phyloP scores from a whole-genome alignment of 352 stramenopile genomes.

The Phytopythium cucurbitacearum region DNA sequence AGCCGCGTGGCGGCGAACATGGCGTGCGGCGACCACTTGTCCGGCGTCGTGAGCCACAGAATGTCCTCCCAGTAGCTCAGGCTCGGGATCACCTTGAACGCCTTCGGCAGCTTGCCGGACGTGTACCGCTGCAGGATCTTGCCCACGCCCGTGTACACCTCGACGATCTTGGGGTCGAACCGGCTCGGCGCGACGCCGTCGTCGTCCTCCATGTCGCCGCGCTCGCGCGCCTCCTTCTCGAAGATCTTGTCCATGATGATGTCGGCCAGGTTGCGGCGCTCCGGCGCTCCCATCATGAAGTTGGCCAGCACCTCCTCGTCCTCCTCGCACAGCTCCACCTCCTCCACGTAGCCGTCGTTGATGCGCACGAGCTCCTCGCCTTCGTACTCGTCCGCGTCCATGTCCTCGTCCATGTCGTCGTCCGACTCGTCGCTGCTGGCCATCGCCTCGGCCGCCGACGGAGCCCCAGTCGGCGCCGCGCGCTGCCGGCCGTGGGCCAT shows the following conservation, averaged over 20 bases:
- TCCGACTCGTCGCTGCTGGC: constrained; percentile 72
- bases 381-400: constrained; percentile 86
- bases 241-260: constrained; percentile 99
- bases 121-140: constrained; percentile 97
- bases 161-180: constrained; percentile 94
- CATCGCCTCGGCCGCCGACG: constrained; percentile 19
- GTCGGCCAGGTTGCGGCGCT: constrained; percentile 94
- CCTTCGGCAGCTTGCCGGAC: constrained; percentile 98
- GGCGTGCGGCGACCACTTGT: constrained; percentile 98
- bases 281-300: constrained; percentile 80
- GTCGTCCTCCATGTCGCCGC: constrained; percentile 73
- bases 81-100: constrained; percentile 99
- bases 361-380: constrained; percentile 86
- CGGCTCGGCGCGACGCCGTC: constrained; percentile 39
- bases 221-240: constrained; percentile 91
- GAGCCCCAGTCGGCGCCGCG: constrained; percentile 2
- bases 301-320: constrained; percentile 85
- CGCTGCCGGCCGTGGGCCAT: constrained; percentile 28
- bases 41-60: constrained; percentile 96
- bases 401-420: constrained; percentile 82
- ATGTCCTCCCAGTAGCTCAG: constrained; percentile 98
- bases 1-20: constrained; percentile 97
- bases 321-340: constrained; percentile 85
- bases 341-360: constrained; percentile 90
- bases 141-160: constrained; percentile 98